Base-by-base conservation (phyloP, 805 yeast genomes). In the Wickerhamiella shivajii region DNA sequence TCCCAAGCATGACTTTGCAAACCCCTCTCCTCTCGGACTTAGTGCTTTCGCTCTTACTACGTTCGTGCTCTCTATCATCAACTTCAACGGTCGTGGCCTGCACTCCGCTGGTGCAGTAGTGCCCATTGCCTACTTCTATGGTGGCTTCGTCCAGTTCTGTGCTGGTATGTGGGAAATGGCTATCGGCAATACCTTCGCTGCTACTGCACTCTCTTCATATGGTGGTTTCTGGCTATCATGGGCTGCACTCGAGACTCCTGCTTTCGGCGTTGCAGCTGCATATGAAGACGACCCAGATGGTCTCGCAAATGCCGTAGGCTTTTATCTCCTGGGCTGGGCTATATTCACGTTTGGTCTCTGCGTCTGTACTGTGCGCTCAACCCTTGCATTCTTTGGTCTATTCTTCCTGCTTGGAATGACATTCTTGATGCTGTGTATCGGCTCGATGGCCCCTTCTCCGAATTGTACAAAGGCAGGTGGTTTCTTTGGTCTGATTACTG, bases 161-260 rank as follows among this genome's bases (percentile, higher is more conserved):
- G 77, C 77, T 12, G 80, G 80, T 16, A 59, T 71, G 55, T 72
- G 76, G 77, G 78, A 72, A 50, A 60, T 71, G 42, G 68, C 69
- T 3, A 48, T 67, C 28, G 78, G 71, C 35, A 74, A 74, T 54
- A 69, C 77, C 14, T 74, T 74, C 56, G 80, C 75, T 56, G 76
- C 71, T 37, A 65, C 74, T 9, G 77, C 78, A 2, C 57, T 74
- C 34, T 50, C 67, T 29, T 67, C 75, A 3, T 74, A 61, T 44
- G 84, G 84, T 32, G 77, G 74, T 3, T 77, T 75, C 52, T 76
- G 84, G 84, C 49, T 74, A 45, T 56, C 74, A 15, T 77, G 56
- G 46, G 76, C 69, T 20, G 74, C 80, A 2, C 63, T 77, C 28
- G 53, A 66, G 40, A 58, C 74, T 24, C 64, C 64, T 10, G 65